A percentile compares a stretch with the other conserved stretches of the same genome.
Evolutionary conservation across 176 grass and related monocot species (phyloP).

Genomic region (Saccharum officinarum): DNA sequence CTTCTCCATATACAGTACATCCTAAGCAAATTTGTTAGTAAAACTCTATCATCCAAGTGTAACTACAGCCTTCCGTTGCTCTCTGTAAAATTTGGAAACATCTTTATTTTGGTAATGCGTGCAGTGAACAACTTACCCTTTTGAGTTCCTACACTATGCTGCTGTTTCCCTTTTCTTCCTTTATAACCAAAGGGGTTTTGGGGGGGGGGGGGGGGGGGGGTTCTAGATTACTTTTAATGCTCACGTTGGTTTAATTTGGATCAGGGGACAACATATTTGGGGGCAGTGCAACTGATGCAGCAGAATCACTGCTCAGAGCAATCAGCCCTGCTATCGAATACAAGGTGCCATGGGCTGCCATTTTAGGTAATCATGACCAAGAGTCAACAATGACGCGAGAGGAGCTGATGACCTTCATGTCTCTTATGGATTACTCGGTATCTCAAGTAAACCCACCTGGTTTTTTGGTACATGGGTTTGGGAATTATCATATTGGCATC

Average conservation of each 20-base stretch:
- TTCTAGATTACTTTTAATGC: not conserved
- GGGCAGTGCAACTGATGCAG: slow-evolving; percentile 78
- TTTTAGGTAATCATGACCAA: slow-evolving; percentile 93
- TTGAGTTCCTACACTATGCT: not conserved
- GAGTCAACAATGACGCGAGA: slow-evolving; percentile 89
- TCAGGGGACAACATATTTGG: slow-evolving; percentile 98
- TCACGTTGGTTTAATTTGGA: slow-evolving; percentile 41
- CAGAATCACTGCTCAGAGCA: slow-evolving; percentile 83
- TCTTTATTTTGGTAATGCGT: not conserved
- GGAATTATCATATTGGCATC: slow-evolving; percentile 78
- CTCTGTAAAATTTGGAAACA: not conserved
- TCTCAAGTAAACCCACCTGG: slow-evolving; percentile 86
- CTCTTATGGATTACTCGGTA: slow-evolving; percentile 82
- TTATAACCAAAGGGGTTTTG: not conserved
- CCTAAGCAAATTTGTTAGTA: not conserved
- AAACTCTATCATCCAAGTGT: not conserved
- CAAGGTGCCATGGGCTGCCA: slow-evolving; percentile 79
- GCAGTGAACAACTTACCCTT: not conserved
- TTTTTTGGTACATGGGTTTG: slow-evolving; percentile 78
- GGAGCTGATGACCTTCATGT: slow-evolving; percentile 85
- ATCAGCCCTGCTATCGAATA: slow-evolving; percentile 69
- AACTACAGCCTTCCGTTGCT: not conserved
- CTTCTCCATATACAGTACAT: not conserved
- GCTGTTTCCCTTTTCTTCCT: not conserved
- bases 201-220: no score